Evolutionary conservation across 305 asterid genomes (phyloP).

Genomic region (Rubia peregrina): DNA sequence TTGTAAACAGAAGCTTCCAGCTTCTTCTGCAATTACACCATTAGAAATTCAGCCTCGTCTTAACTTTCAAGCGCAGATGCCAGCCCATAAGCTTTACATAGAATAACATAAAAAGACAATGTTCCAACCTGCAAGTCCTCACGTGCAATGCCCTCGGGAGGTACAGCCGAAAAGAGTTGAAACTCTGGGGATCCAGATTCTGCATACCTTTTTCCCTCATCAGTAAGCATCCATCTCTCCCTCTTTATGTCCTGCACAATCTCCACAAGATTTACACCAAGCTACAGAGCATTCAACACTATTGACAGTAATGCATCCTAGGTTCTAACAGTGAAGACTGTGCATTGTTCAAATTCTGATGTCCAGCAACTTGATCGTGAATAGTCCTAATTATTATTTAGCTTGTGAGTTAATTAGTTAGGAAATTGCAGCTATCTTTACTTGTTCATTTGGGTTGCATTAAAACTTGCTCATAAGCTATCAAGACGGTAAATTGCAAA

Average conservation of each 20-base stretch:
- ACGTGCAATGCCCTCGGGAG: background rate
- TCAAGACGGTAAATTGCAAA: too few relatives aligned
- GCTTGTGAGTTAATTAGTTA: too few relatives aligned
- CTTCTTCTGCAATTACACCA: constrained; percentile 3
- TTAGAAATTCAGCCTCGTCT: background rate
- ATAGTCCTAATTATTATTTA: too few relatives aligned
- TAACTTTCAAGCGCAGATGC: background rate
- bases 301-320: too few relatives aligned
- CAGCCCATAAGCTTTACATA: background rate
- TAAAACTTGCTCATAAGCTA: too few relatives aligned
- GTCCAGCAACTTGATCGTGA: too few relatives aligned
- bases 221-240: constrained; percentile 20
- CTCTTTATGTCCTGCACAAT: background rate
- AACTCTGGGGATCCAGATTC: constrained; percentile 56
- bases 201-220: constrained; percentile 58
- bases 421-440: too few relatives aligned
- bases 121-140: constrained; percentile 9
- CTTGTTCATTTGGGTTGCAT: too few relatives aligned
- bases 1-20: constrained; percentile 4
- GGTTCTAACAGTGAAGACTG: too few relatives aligned
- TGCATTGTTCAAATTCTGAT: too few relatives aligned
- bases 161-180: constrained; percentile 2
- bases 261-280: too few relatives aligned
- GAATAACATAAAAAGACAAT: background rate
- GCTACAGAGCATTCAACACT: too few relatives aligned